Evolutionary conservation across 2,329 filamentous ascomycete genomes (phyloP), one percentile per base, ranked within the genome.

Genomic region (Tolypocladium tundrense): DNA sequence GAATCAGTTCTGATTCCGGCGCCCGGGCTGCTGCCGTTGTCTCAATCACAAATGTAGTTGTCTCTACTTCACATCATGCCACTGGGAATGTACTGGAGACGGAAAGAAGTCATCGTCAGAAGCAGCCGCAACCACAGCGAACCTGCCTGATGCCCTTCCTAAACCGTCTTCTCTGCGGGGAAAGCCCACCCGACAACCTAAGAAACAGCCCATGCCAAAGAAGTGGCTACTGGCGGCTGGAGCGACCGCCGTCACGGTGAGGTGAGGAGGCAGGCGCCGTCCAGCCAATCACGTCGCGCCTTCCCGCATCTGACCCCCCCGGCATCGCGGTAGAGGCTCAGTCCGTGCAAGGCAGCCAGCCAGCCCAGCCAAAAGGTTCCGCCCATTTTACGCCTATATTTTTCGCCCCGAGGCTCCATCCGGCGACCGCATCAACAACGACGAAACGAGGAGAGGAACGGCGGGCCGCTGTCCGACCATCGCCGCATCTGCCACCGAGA

Each of bases 391-490:
- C 31, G 48, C 48, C 19, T 35, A 58, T 59, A 50, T 58, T 55
- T 63, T 64, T 60, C 61, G 62, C 62, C 61, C 63, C 63, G 57
- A 62, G 60, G 58, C 62, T 57, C 57, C 60, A 59, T 43, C 50
- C 40, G 21, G 53, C 53, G 42, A 31, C 10, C 33, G 33, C 40
- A 35, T 45, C 64, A 59, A 61, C 65, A 42, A 35, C 21, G 24
- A 14, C 35, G 33, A 24, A 35, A 21, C 48, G 35, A 54, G 21
- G n/a, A 54, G 19, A 52, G 48, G 48, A 37, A 52, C 48, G 48
- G 48, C 48, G 48, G 48, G 48, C 31, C 6, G 31, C 48, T 33
- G 48, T 37, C 42, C 54, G 35, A 33, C 40, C 53, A 35, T n/a
- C 19, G 31, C 54, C 54, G 27, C 42, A 33, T 48, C 54, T 37